Percentiles rank a stretch among this genome's conserved stretches.
phyloP scores from a whole-genome alignment of 352 stramenopile species.

The Phytopythium kandeliae region DNA sequence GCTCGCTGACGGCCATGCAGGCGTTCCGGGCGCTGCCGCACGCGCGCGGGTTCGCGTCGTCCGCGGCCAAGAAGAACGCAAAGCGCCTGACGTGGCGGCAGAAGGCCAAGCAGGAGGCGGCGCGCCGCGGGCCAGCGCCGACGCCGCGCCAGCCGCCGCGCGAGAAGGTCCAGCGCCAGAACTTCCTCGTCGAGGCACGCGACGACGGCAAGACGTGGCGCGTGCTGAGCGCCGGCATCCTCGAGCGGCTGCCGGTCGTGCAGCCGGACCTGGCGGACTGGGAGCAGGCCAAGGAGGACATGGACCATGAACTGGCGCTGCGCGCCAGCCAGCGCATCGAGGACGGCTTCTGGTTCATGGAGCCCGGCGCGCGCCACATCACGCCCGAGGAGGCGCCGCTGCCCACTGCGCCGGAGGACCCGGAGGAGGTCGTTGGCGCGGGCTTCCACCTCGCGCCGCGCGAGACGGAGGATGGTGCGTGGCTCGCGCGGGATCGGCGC shows the following conservation, averaged over 20 bases:
- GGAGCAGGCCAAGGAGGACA: conserved; percentile 66
- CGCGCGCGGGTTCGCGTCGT: conserved; percentile 36
- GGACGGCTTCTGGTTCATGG: conserved; percentile 84
- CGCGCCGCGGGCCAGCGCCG: conserved; percentile 23
- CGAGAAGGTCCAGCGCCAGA: conserved; percentile 39
- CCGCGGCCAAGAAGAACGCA: conserved; percentile 32
- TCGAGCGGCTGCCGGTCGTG: conserved; percentile 72
- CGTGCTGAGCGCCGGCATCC: conserved; percentile 59
- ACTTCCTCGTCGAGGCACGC: conserved; percentile 44
- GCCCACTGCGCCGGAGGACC: conserved; percentile 51
- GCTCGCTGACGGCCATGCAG: too few relatives aligned
- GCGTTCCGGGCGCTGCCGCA: conserved; percentile 37
- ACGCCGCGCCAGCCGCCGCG: conserved; percentile 42
- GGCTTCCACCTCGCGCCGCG: conserved; percentile 72
- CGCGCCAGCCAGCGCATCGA: conserved; percentile 73
- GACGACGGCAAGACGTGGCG: conserved; percentile 84
- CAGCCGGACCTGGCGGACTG: conserved; percentile 71
- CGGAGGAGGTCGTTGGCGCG: conserved; percentile 64
- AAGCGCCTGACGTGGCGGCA: conserved; percentile 56
- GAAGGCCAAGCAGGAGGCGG: conserved; percentile 54
- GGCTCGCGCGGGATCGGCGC: not conserved
- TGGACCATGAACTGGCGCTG: conserved; percentile 74
- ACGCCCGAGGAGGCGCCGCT: conserved; percentile 67
- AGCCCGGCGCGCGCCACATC: conserved; percentile 64
- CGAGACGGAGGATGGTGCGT: conserved; percentile 54